phyloP scores from a whole-genome alignment of 2,329 filamentous ascomycete species.

The Lecanicillium sp. region DNA sequence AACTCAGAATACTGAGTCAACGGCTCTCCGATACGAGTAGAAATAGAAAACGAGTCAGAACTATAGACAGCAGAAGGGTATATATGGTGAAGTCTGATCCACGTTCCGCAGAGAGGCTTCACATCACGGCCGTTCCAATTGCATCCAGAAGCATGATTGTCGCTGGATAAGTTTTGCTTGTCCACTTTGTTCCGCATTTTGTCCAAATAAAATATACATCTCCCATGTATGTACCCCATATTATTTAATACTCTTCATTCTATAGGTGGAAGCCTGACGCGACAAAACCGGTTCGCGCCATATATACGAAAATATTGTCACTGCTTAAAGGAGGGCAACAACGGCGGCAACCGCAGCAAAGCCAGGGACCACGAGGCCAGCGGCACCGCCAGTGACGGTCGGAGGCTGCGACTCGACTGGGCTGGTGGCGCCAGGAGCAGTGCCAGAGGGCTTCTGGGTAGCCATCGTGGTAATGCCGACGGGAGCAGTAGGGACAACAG shows the following conservation, averaged over 20 bases:
- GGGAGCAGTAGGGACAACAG: constrained; percentile 6
- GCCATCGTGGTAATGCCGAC: constrained; percentile 10
- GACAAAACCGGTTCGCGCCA: background rate
- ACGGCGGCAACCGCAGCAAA: constrained; percentile 14
- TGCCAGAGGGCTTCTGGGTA: constrained; percentile 6
- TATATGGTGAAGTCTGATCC: too few relatives aligned
- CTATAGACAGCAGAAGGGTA: too few relatives aligned
- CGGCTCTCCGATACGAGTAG: too few relatives aligned
- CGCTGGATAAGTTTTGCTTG: too few relatives aligned
- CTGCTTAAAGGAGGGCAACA: constrained; percentile 13
- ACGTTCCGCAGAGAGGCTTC: too few relatives aligned
- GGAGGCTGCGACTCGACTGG: constrained; percentile 8
- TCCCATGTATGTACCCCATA: background rate
- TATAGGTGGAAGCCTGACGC: too few relatives aligned
- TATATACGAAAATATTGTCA: background rate
- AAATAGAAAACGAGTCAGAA: too few relatives aligned
- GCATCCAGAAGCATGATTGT: too few relatives aligned
- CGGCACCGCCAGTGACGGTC: constrained; percentile 12
- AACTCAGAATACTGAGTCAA: too few relatives aligned
- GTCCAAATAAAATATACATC: constrained; percentile 1
- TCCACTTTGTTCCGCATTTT: background rate
- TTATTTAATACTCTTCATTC: too few relatives aligned
- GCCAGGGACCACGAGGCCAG: constrained; percentile 9
- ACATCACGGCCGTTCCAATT: too few relatives aligned
- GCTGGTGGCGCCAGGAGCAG: constrained; percentile 8